Evolutionary conservation across 495 filamentous ascomycete genomes (phyloP), one percentile per base, ranked within the genome.

Genomic region (Aspergillus taichungensis): DNA sequence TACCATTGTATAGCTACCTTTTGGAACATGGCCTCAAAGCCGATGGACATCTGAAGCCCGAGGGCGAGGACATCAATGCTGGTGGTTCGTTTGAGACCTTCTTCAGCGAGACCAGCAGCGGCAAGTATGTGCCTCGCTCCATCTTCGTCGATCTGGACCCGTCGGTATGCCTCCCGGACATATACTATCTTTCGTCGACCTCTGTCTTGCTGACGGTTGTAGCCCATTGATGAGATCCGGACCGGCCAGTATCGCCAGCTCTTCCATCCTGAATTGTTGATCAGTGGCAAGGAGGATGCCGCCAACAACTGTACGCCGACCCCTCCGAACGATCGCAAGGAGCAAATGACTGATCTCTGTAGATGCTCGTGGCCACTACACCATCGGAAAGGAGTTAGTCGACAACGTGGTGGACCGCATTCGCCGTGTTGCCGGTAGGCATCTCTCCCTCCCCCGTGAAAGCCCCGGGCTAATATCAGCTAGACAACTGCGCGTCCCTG

Each of bases 331-430:
- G 14, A 8, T 27, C 10, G 12, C 32, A 32, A n/a, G 9, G 10
- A 13, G 6, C 43, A 34, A 11, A 11, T 13, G 6, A 31, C 56
- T 73, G 57, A 75, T 47, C 13, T n/a, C 13, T 38, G 6, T 49
- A 83, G 79, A 94, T 72, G 88, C 88, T 52, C 85, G 88, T 73
- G 88, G 88, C 50, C 88, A 94, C 66, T 94, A 94, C 66, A 94
- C 88, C 39, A 82, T 92, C 53, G 88, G 88, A 67, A 94, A 92
- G 75, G 88, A 94, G 71, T 76, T 92, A 61, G 82, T 87, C 40
- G 87, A 91, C 56, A 79, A 73, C 45, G 87, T 90, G 50, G 73
- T 90, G 53, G 87, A 94, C 57, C 83, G 84, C 59, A 82, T 94
- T 59, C 85, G 88, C 53, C 86, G 84, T 59, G 82, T 92, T 64